A percentile compares a stretch with the other conserved stretches of the same genome.
These are phyloP conservation scores for Yamadazyma scolyti DNA, from an alignment of 805 yeast species.

Conservation along the genomic window DNA sequence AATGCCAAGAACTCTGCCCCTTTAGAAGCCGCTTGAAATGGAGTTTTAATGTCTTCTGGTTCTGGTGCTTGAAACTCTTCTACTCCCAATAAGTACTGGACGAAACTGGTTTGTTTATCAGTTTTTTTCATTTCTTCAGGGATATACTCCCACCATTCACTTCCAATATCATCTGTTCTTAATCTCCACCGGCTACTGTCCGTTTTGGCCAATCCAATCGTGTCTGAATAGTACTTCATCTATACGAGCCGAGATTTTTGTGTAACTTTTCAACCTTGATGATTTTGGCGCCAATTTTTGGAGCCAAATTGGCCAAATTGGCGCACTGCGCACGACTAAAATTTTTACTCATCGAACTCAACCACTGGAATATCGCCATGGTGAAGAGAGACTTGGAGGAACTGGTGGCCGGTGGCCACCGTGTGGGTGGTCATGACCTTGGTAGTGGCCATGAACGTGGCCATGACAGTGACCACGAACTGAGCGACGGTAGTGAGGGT, in stretches of 20 bases:
- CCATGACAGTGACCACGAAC: no score
- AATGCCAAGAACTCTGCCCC: conserved; percentile 68
- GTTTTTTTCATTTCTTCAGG: conserved; percentile 29
- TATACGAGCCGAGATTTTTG: no score
- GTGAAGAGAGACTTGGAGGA: not conserved
- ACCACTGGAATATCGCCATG: no score
- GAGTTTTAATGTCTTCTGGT: conserved; percentile 38
- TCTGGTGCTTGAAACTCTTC: conserved; percentile 35
- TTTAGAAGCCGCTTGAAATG: conserved; percentile 62
- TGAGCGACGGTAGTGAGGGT: no score
- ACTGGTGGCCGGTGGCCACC: no score
- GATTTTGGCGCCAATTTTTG: no score
- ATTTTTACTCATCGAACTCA: no score
- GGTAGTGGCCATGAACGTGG: no score
- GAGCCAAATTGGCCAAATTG: no score
- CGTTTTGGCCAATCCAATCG: conserved; percentile 60
- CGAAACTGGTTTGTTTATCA: conserved; percentile 53
- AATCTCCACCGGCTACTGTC: conserved; percentile 77
- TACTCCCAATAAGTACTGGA: conserved; percentile 50
- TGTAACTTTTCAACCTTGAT: not conserved
- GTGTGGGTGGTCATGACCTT: no score
- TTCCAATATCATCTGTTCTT: conserved; percentile 64
- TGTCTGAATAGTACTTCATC: conserved; percentile 57
- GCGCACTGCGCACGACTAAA: no score
- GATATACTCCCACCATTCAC: conserved; percentile 76